phyloP scores from a whole-genome alignment of 495 filamentous ascomycete genomes.

The Podospora fimiseda region DNA sequence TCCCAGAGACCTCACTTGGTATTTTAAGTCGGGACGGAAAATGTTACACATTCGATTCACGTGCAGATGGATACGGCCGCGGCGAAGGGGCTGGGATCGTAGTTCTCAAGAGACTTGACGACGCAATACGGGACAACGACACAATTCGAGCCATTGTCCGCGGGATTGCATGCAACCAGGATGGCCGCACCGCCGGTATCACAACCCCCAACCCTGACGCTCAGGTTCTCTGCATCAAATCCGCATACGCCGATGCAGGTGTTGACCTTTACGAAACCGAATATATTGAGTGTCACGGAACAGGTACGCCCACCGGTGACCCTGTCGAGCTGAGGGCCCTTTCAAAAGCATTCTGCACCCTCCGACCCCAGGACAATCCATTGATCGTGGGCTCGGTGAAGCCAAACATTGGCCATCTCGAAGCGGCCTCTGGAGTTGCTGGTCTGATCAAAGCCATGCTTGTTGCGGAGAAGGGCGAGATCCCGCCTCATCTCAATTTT shows the following conservation, averaged over 20 bases:
- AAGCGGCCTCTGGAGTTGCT: constrained; percentile 45
- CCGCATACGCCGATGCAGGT: constrained; percentile 11
- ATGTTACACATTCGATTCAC: constrained; percentile 39
- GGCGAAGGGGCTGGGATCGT: constrained; percentile 31
- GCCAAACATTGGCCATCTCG: constrained; percentile 51
- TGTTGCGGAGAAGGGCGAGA: constrained; percentile 45
- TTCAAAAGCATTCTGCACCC: not conserved
- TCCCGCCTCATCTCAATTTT: constrained; percentile 33
- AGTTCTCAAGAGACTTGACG: constrained; percentile 44
- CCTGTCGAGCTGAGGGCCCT: constrained; percentile 39
- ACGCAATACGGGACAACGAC: constrained; percentile 43
- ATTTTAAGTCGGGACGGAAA: constrained; percentile 7
- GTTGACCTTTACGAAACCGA: constrained; percentile 30
- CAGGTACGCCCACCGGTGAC: constrained; percentile 47
- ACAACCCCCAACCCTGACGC: constrained; percentile 20
- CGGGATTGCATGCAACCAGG: constrained; percentile 17
- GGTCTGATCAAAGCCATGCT: constrained; percentile 49
- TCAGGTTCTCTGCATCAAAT: constrained; percentile 32
- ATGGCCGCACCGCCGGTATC: constrained; percentile 42
- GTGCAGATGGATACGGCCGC: constrained; percentile 40
- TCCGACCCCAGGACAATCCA: not conserved
- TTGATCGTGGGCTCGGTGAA: constrained; percentile 31
- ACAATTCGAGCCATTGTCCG: constrained; percentile 50
- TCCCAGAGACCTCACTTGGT: too few relatives aligned
- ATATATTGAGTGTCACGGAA: constrained; percentile 46